Conservation (phyloP, 2,329 filamentous ascomycete species). For the Pochonia chlamydosporia region DNA sequence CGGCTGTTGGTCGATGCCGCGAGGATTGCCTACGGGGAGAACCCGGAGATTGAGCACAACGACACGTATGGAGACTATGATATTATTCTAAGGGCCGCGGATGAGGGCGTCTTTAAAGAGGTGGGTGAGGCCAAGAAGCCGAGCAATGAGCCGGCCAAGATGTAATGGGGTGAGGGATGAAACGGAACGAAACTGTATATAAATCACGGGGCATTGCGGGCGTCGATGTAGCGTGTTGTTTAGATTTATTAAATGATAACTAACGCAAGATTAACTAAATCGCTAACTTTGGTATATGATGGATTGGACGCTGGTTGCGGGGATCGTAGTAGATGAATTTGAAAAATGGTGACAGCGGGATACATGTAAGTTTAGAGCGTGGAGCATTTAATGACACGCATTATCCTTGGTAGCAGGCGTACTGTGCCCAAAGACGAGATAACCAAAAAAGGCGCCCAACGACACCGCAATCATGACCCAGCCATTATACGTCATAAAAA, state of each 20-base stretch:
- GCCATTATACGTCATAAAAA: constrained; percentile 99
- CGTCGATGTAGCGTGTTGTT: neutral
- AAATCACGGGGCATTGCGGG: neutral
- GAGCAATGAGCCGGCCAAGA: constrained; percentile 24
- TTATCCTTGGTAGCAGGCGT: constrained; percentile 74
- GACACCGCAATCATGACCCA: constrained; percentile 94
- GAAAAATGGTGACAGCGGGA: too few species aligned
- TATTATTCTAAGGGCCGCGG: constrained; percentile 40
- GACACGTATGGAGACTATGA: constrained; percentile 45
- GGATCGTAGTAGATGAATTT: too few species aligned
- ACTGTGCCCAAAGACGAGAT: constrained; percentile 69
- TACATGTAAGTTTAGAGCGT: too few species aligned
- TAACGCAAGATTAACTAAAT: too few species aligned
- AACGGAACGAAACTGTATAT: neutral
- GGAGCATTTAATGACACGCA: constrained; percentile 75
- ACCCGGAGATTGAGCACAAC: constrained; percentile 77
- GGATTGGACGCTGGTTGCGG: too few species aligned
- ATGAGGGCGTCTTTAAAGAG: constrained; percentile 42
- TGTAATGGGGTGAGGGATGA: constrained; percentile 16
- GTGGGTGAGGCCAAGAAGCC: constrained; percentile 21
- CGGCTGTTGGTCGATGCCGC: constrained; percentile 85
- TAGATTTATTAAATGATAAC: neutral
- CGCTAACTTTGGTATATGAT: too few species aligned
- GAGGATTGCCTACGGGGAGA: constrained; percentile 72
- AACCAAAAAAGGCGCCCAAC: constrained; percentile 83